phyloP scores from a whole-genome alignment of 2,329 filamentous ascomycete genomes.

The Penicillium crustosum region DNA sequence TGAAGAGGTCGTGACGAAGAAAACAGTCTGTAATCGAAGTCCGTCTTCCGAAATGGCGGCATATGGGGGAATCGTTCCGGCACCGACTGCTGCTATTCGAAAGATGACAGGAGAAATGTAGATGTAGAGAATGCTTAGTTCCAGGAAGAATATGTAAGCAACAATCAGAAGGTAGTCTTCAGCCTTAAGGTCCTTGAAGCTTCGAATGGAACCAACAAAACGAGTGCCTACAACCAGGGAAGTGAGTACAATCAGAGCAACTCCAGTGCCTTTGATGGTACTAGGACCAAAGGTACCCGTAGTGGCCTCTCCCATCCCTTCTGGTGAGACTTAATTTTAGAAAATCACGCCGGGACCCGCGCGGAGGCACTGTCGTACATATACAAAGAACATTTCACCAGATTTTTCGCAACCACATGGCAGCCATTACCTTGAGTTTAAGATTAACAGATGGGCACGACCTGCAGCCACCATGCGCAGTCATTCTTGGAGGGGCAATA shows the following conservation, averaged over 20 bases:
- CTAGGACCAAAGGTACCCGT: slow-evolving; percentile 5
- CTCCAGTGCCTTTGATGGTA: slow-evolving; percentile 17
- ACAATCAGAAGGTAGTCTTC: slow-evolving; percentile 32
- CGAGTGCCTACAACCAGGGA: slow-evolving; percentile 17
- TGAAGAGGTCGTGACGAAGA: slow-evolving; percentile 41
- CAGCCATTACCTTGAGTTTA: background rate
- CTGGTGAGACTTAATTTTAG: background rate
- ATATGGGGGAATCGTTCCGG: slow-evolving; percentile 28
- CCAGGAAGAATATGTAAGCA: slow-evolving; percentile 31
- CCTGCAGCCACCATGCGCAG: background rate
- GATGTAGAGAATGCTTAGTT: slow-evolving; percentile 36
- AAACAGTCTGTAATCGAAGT: slow-evolving; percentile 35
- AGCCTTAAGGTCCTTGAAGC: slow-evolving; percentile 21
- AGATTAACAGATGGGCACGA: background rate
- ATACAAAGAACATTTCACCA: background rate
- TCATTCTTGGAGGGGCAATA: background rate
- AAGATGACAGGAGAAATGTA: slow-evolving; percentile 37
- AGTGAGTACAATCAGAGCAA: slow-evolving; percentile 23
- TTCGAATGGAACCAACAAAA: slow-evolving; percentile 16
- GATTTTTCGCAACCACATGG: background rate
- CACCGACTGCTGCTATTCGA: slow-evolving; percentile 28
- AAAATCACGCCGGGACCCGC: background rate
- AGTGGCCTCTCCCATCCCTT: slow-evolving; percentile 4
- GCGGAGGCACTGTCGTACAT: background rate
- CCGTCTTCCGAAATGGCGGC: slow-evolving; percentile 33